Conservation (phyloP, 352 stramenopile genomes). For the Phytophthora sp. region DNA sequence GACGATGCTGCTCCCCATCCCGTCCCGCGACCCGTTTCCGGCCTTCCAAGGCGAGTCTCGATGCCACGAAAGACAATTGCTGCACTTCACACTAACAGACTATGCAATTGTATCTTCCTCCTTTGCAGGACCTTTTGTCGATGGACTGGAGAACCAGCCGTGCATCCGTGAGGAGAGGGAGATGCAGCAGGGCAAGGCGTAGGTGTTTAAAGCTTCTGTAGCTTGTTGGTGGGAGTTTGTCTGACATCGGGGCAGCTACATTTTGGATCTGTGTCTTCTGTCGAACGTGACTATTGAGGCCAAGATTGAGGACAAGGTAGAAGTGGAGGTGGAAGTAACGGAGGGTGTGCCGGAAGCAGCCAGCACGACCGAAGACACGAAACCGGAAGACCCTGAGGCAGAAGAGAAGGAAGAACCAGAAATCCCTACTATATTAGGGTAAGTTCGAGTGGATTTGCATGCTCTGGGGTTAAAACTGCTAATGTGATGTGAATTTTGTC, state of each 20-base stretch:
- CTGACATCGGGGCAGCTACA: constrained; percentile 37
- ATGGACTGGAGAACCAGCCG: constrained; percentile 25
- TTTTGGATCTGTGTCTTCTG: constrained; percentile 67
- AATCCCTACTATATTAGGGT: constrained; percentile 63
- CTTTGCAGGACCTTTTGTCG: constrained; percentile 48
- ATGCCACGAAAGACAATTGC: neutral
- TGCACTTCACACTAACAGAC: no score
- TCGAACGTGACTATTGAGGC: constrained; percentile 66
- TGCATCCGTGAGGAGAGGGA: constrained; percentile 56
- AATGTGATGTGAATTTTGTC: neutral
- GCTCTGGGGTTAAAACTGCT: neutral
- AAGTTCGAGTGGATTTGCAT: neutral
- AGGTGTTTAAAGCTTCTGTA: constrained; percentile 8
- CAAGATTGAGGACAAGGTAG: constrained; percentile 21
- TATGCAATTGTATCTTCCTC: no score
- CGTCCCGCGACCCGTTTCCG: constrained; percentile 52
- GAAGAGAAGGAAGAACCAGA: constrained; percentile 24
- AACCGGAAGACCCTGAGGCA: constrained; percentile 16
- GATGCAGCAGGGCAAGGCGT: constrained; percentile 54
- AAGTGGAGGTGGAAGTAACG: constrained; percentile 36
- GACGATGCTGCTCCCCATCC: constrained; percentile 38
- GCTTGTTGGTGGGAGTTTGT: neutral
- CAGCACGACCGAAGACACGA: constrained; percentile 5
- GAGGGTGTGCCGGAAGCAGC: constrained; percentile 6
- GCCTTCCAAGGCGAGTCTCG: constrained; percentile 39